A percentile compares a stretch with the other conserved stretches of the same genome.
Evolutionary conservation across 805 yeast species (phyloP).

Genomic region (Candida palmyrensis): DNA sequence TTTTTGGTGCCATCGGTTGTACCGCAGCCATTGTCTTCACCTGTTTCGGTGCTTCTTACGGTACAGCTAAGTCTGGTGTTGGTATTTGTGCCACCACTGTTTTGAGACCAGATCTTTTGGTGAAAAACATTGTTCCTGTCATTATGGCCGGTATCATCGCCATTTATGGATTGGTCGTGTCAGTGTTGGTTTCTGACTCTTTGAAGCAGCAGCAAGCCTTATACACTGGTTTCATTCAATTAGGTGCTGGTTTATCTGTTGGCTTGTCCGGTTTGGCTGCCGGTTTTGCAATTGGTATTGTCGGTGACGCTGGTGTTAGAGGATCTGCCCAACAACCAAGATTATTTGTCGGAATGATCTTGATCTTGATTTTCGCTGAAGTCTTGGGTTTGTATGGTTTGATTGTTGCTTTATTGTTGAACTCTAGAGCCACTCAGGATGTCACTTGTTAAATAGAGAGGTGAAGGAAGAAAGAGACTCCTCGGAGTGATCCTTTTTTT

Average conservation of each 20-base stretch:
- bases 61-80: slow-evolving; percentile 98
- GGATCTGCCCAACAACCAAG: slow-evolving; percentile 98
- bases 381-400: slow-evolving; percentile 97
- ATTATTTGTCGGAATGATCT: slow-evolving; percentile 96
- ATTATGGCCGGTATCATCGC: slow-evolving; percentile 99
- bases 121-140: slow-evolving; percentile 92
- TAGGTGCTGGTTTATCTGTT: slow-evolving; percentile 97
- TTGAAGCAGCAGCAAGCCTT: slow-evolving; percentile 87
- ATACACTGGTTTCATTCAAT: slow-evolving; percentile 95
- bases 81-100: slow-evolving; percentile 99
- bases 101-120: slow-evolving; percentile 92
- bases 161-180: slow-evolving; percentile 94
- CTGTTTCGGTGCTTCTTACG: slow-evolving; percentile 98
- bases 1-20: slow-evolving; percentile 99
- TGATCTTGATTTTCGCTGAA: slow-evolving; percentile 97
- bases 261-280: slow-evolving; percentile 98
- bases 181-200: slow-evolving; percentile 88
- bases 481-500: too few species aligned
- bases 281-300: slow-evolving; percentile 98
- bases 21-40: slow-evolving; percentile 99
- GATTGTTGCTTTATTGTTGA: slow-evolving; percentile 94
- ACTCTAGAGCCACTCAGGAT: slow-evolving; percentile 88
- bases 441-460: slow-evolving; percentile 3
- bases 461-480: background rate
- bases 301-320: slow-evolving; percentile 99